Evolutionary conservation across 345 rosid genomes (phyloP), one percentile per base, ranked within the genome.

Genomic region (Syzygium jambos): DNA sequence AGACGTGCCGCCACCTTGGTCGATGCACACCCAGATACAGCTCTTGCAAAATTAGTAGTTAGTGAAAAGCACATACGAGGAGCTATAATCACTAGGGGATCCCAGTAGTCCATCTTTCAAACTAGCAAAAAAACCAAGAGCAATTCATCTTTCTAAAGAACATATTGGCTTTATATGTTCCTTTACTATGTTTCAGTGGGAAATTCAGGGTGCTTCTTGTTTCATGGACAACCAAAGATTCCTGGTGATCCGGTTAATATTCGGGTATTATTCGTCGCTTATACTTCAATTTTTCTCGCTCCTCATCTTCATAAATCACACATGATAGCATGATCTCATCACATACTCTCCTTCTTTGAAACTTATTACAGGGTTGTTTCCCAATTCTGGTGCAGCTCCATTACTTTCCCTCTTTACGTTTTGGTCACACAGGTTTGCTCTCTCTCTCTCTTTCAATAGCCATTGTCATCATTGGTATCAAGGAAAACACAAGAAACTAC

Each of bases 361-460:
- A 38, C 49, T 73, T 46, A 3, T 78, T 86, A 16, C 93, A 95
- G 97, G 88, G 87, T 93, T 38, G 84, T 91, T 61, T 41, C 94
- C 9, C 97, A 94, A 86, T 90, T 91, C 89, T 95, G 97, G 95
- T 93, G 95, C 68, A 95, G 97, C 90, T 93, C 87, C 41, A 87
- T 92, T 68, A 95, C 97, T 84, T 95, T 95, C 89, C 97, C 97
- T 27, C 94, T 94, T 86, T 95, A 93, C 54, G 89, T 95, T 53
- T 90, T 95, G 57, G 88, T 95, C 51, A 91, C 95, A 52, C 95
- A 93, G 95, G 96, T 91, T 73, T 21, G 34, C 55, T n/a, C 54
- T 61, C 87, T 11, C 56, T 51, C 61, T 56, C 63, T 1, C n/a
- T 56, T 12, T 56, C 61, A 23, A 56, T 23, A 19, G 80, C 80